These are phyloP conservation scores for Colletotrichum phormii DNA, from an alignment of 2,329 filamentous ascomycete genomes.

Conservation along the genomic window DNA sequence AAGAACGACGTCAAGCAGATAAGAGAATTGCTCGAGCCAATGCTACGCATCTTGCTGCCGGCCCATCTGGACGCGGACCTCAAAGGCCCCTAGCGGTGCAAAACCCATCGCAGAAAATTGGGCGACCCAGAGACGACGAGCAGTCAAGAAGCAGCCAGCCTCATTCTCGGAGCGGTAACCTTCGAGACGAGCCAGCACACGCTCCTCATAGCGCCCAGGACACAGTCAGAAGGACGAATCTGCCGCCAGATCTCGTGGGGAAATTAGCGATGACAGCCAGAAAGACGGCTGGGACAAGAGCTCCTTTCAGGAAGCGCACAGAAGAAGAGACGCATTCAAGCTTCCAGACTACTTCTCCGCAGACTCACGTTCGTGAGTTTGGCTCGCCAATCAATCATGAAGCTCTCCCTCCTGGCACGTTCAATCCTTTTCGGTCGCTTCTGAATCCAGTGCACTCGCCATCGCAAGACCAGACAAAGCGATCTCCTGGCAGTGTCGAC, in stretches of 20 bases:
- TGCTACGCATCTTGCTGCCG: neutral
- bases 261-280: constrained; percentile 17
- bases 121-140: neutral
- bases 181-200: neutral
- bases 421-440: neutral
- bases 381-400: neutral
- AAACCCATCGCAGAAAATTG: neutral
- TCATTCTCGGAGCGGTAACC: neutral
- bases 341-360: neutral
- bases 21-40: neutral
- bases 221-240: constrained; percentile 7
- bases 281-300: constrained; percentile 5
- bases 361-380: neutral
- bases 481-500: neutral
- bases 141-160: neutral
- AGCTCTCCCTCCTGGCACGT: neutral
- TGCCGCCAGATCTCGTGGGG: constrained; percentile 15
- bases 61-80: neutral
- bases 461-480: neutral
- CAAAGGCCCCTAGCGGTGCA: neutral
- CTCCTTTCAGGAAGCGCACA: neutral
- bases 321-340: neutral
- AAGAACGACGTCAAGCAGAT: neutral
- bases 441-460: neutral
- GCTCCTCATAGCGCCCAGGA: neutral